Evolutionary conservation across 306 rosid genomes (phyloP).

Genomic region (Herpetospermum pedunculosum): DNA sequence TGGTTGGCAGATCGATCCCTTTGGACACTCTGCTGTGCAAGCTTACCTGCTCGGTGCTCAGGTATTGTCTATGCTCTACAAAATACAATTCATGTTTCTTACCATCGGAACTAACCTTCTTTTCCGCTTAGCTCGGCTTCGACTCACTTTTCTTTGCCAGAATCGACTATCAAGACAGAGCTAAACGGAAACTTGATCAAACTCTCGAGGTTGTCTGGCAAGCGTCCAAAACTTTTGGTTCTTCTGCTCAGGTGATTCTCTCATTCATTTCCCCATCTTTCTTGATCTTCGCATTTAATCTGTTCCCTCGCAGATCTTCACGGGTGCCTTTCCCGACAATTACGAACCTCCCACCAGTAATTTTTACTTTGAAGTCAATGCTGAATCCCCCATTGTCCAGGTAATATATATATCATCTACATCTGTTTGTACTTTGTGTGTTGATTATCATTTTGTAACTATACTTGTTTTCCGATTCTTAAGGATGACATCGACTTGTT

Average conservation of each 20-base stretch:
- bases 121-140: conserved; percentile 24
- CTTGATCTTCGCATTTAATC: background rate
- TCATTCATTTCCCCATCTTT: background rate
- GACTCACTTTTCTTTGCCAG: conserved; percentile 29
- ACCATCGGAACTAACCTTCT: too few relatives aligned
- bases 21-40: conserved; percentile 87
- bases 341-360: conserved; percentile 53
- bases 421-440: background rate
- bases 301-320: conserved; percentile 38
- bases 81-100: background rate
- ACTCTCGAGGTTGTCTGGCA: conserved; percentile 34
- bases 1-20: conserved; percentile 90
- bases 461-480: conserved; percentile 14
- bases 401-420: conserved; percentile 11
- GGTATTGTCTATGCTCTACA: conserved; percentile 17
- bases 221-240: conserved; percentile 26
- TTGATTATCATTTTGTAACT: background rate
- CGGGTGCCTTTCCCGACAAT: conserved; percentile 61
- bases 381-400: conserved; percentile 49
- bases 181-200: conserved; percentile 19
- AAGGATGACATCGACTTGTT: conserved; percentile 60
- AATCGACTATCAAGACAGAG: conserved; percentile 36
- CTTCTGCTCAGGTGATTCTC: conserved; percentile 23
- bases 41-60: conserved; percentile 72
- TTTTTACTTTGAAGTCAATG: conserved; percentile 60